These are phyloP conservation scores for Backusella psychrophila DNA, from an alignment of 192 early-diverging fungal genomes.

Conservation along the genomic window DNA sequence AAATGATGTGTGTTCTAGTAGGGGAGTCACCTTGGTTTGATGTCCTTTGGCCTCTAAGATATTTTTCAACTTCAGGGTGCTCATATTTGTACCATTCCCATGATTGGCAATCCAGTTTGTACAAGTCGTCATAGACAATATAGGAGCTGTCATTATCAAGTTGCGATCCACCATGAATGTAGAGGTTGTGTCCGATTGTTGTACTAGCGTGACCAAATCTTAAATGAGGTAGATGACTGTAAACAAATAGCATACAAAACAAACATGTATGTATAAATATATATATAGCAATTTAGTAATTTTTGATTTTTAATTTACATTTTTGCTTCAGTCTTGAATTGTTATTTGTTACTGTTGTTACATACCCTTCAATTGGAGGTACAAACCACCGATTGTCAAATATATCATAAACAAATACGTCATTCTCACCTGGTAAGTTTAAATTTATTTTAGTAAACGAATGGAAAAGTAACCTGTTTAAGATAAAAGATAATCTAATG, in stretches of 20 bases:
- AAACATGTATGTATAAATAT: neutral
- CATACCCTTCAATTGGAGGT: conserved; percentile 29
- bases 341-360: neutral
- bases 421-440: conserved; percentile 29
- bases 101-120: conserved; percentile 25
- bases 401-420: conserved; percentile 34
- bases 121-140: conserved; percentile 33
- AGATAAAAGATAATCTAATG: neutral
- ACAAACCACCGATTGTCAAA: conserved; percentile 28
- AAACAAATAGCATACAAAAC: neutral
- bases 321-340: neutral
- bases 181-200: conserved; percentile 16
- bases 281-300: neutral
- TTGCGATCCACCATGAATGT: conserved; percentile 33
- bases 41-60: neutral
- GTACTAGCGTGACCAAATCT: conserved; percentile 33
- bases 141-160: conserved; percentile 26
- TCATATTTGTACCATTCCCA: conserved; percentile 39
- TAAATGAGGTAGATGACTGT: conserved; percentile 27
- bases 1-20: conserved; percentile 2
- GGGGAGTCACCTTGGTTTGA: neutral
- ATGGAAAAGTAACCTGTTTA: neutral
- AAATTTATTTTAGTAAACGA: neutral
- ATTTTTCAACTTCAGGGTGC: conserved; percentile 28
- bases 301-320: neutral